Conservation (phyloP, 2,329 filamentous ascomycete species). For the Nigrospora osmanthi region DNA sequence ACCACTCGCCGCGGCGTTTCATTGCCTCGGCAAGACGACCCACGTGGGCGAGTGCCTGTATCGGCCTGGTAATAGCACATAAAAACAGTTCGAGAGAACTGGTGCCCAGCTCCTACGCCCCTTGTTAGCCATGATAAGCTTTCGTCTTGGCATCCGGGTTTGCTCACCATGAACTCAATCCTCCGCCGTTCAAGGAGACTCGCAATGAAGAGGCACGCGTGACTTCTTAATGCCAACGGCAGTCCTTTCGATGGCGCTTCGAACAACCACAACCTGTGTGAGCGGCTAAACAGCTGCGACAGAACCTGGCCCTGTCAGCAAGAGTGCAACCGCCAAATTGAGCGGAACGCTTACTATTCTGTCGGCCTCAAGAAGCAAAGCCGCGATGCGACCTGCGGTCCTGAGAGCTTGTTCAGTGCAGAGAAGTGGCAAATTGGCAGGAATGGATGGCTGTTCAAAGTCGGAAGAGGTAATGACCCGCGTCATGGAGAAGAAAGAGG, state of each 20-base stretch:
- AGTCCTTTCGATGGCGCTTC: conserved; percentile 30
- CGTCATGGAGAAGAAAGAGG: conserved; percentile 39
- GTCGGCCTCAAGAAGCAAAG: conserved; percentile 35
- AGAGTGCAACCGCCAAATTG: too few relatives aligned
- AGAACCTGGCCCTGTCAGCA: too few relatives aligned
- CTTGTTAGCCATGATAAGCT: conserved; percentile 5
- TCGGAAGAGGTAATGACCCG: conserved; percentile 25
- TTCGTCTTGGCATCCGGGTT: neutral
- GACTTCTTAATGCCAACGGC: conserved; percentile 31
- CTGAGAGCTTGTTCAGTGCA: conserved; percentile 32
- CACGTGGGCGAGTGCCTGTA: conserved; percentile 36
- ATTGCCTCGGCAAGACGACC: conserved; percentile 40
- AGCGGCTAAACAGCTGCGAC: too few relatives aligned
- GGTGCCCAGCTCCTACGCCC: conserved; percentile 28
- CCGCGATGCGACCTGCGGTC: conserved; percentile 37
- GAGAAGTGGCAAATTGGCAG: too few relatives aligned
- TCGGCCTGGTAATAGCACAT: conserved; percentile 42
- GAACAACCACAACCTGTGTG: conserved; percentile 40
- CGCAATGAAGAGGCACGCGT: conserved; percentile 42
- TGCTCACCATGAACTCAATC: conserved; percentile 32
- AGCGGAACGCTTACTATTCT: conserved; percentile 24
- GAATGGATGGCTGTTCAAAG: neutral
- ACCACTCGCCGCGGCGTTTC: conserved; percentile 30
- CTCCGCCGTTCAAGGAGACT: conserved; percentile 38
- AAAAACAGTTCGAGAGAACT: conserved; percentile 45